phyloP scores from a whole-genome alignment of 2,329 filamentous ascomycete species.

The Cordyceps fumosorosea region DNA sequence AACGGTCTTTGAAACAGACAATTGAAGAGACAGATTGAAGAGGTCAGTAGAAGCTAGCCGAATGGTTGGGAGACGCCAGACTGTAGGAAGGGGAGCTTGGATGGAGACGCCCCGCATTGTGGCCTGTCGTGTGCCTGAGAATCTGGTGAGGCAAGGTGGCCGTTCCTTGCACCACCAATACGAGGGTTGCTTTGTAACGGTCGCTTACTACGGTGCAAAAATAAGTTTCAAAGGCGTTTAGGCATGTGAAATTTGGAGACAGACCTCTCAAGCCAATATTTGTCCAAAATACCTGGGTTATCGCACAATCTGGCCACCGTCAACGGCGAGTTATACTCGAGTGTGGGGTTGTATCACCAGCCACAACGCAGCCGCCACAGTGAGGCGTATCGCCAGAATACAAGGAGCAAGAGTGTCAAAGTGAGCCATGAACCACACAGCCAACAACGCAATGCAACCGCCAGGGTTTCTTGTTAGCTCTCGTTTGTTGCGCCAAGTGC shows the following conservation, averaged over 20 bases:
- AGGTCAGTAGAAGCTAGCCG: not conserved
- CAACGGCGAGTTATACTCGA: not conserved
- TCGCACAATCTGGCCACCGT: not conserved
- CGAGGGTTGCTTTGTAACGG: too few relatives aligned
- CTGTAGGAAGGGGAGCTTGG: conserved; percentile 1
- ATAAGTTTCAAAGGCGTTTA: too few relatives aligned
- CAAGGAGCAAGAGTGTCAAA: not conserved
- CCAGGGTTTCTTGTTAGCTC: too few relatives aligned
- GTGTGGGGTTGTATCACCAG: not conserved
- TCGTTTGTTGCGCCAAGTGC: too few relatives aligned
- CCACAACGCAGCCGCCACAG: not conserved
- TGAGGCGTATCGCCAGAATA: not conserved
- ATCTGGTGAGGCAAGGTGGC: conserved; percentile 8
- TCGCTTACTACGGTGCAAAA: too few relatives aligned
- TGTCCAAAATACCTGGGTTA: too few relatives aligned
- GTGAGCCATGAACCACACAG: too few relatives aligned
- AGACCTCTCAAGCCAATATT: too few relatives aligned
- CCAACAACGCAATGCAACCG: too few relatives aligned
- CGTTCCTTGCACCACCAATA: not conserved
- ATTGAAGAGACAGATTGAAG: conserved; percentile 3
- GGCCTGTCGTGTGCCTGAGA: conserved; percentile 10
- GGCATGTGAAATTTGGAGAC: too few relatives aligned
- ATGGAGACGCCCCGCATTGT: conserved; percentile 10
- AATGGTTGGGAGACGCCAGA: not conserved
- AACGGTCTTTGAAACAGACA: conserved; percentile 2